Conservation (phyloP, 1,284 basidiomycete genomes). For the Pulveroboletus sp. region DNA sequence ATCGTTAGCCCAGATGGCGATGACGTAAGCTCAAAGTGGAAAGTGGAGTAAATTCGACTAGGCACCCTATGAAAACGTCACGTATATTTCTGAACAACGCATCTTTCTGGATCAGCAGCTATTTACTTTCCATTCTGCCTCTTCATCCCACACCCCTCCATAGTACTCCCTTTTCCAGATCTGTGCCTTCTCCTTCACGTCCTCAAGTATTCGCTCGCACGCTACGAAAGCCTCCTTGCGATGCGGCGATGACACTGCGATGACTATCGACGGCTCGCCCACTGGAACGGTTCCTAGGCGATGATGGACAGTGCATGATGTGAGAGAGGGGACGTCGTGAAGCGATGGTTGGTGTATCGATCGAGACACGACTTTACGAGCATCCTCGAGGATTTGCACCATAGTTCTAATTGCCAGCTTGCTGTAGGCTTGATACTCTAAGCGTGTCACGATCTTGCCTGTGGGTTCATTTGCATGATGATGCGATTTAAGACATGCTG, state of each 20-base stretch:
- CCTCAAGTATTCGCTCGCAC: conserved; percentile 81
- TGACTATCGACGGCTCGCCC: conserved; percentile 79
- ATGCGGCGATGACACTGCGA: conserved; percentile 85
- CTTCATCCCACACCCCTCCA: conserved; percentile 58
- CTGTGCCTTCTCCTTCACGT: conserved; percentile 79
- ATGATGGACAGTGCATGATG: conserved; percentile 69
- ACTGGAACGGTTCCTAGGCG: conserved; percentile 80
- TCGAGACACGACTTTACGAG: conserved; percentile 45
- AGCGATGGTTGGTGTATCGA: conserved; percentile 45
- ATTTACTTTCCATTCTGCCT: conserved; percentile 78
- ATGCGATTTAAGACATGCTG: neutral
- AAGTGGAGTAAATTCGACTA: conserved; percentile 59
- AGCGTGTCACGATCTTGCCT: conserved; percentile 72
- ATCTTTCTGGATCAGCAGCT: conserved; percentile 22
- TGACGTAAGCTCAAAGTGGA: conserved; percentile 70
- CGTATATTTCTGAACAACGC: conserved; percentile 8
- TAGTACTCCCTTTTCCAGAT: conserved; percentile 93
- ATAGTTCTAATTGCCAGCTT: conserved; percentile 83
- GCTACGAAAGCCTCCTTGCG: conserved; percentile 78
- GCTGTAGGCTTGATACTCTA: conserved; percentile 85
- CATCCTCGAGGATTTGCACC: conserved; percentile 54
- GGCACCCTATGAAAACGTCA: conserved; percentile 10
- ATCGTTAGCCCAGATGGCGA: conserved; percentile 78
- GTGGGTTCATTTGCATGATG: conserved; percentile 11
- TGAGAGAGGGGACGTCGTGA: conserved; percentile 38